Conservation (phyloP, 129 eudicot species). For the Lactuca sativa region DNA sequence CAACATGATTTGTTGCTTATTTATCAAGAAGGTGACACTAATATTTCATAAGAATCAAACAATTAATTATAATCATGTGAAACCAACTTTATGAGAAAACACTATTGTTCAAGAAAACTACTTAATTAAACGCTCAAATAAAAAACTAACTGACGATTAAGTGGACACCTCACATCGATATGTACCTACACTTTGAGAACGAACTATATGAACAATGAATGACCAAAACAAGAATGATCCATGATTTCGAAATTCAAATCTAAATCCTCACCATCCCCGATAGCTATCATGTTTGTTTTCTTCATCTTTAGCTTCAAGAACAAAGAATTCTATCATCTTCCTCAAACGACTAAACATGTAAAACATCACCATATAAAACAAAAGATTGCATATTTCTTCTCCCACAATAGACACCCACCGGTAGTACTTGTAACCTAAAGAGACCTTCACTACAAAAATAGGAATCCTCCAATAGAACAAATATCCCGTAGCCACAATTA, state of each 20-base stretch:
- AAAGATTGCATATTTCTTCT: constrained; percentile 85
- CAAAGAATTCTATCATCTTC: constrained; percentile 73
- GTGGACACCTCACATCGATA: constrained; percentile 29
- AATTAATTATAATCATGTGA: constrained; percentile 1
- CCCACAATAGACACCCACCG: constrained; percentile 93
- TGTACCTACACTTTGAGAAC: constrained; percentile 22
- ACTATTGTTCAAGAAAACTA: background rate
- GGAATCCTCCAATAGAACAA: constrained; percentile 94
- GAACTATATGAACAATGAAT: constrained; percentile 18
- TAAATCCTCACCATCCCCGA: constrained; percentile 59
- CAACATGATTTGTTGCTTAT: background rate
- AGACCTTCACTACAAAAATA: constrained; percentile 81
- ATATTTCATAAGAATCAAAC: background rate
- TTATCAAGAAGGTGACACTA: constrained; percentile 2
- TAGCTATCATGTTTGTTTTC: constrained; percentile 95
- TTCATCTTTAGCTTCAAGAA: constrained; percentile 90
- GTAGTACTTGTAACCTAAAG: constrained; percentile 73
- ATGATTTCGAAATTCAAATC: constrained; percentile 65
- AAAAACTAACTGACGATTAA: constrained; percentile 31
- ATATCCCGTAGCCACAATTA: constrained; percentile 91
- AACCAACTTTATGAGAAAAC: background rate
- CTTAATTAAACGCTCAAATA: constrained; percentile 7
- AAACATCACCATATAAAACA: constrained; percentile 75
- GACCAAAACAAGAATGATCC: constrained; percentile 25
- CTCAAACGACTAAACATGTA: constrained; percentile 96